These are phyloP conservation scores for Solidago caesia DNA, from an alignment of 129 eudicot species.

Conservation along the genomic window DNA sequence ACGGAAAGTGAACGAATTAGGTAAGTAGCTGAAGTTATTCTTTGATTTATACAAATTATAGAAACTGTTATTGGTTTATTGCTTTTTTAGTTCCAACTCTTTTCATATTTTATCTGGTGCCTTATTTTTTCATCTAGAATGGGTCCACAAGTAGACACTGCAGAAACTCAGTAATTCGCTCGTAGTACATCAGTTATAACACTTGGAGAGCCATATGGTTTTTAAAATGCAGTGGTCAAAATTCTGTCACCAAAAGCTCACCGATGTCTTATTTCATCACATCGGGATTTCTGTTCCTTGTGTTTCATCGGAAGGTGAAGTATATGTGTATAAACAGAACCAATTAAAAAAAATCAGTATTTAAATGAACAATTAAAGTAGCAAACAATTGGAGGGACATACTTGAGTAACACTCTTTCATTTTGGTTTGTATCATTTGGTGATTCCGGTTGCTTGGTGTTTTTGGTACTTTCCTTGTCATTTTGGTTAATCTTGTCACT, in stretches of 20 bases:
- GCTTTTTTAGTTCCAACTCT: no score
- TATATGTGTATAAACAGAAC: neutral
- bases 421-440: neutral
- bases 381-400: neutral
- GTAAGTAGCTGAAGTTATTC: no score
- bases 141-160: neutral
- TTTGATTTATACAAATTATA: no score
- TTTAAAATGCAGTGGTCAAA: neutral
- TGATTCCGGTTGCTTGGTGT: neutral
- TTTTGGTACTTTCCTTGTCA: neutral
- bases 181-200: neutral
- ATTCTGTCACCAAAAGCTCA: neutral
- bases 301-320: neutral
- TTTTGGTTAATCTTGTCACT: neutral
- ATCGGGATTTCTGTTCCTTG: neutral
- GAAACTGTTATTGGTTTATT: no score
- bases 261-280: neutral
- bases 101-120: no score
- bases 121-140: no score
- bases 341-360: neutral
- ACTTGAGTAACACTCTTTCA: neutral
- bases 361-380: neutral
- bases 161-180: neutral
- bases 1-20: no score
- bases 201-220: conserved; percentile 1